These are phyloP conservation scores for Cystobasidium sp. DNA, from an alignment of 1,284 basidiomycete genomes.

Conservation along the genomic window DNA sequence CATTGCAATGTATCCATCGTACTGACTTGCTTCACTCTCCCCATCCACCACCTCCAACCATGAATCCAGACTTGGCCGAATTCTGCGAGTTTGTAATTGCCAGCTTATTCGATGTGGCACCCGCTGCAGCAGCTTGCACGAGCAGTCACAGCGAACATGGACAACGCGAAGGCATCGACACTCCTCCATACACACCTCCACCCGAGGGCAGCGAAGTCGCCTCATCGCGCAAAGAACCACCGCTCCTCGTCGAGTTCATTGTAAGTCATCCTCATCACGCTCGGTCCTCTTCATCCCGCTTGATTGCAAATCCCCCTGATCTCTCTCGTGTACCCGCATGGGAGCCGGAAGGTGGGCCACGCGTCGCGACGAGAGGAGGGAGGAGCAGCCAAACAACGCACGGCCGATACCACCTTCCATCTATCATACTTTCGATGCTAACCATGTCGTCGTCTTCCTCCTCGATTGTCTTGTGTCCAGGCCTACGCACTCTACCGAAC, in stretches of 20 bases:
- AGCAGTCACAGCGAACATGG: constrained; percentile 26
- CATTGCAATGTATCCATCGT: not conserved
- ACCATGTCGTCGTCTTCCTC: no score
- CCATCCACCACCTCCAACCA: not conserved
- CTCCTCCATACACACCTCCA: constrained; percentile 46
- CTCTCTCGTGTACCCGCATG: no score
- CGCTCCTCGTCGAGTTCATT: constrained; percentile 53
- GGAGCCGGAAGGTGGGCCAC: no score
- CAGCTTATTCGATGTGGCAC: constrained; percentile 47
- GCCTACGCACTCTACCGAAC: constrained; percentile 89
- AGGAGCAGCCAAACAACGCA: no score
- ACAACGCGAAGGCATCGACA: constrained; percentile 44
- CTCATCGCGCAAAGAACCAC: constrained; percentile 44
- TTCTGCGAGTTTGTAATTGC: constrained; percentile 53
- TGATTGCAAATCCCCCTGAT: no score
- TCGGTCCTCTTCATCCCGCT: no score
- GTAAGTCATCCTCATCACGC: constrained; percentile 46
- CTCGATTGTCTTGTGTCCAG: no score
- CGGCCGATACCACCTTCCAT: no score
- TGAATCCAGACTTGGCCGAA: constrained; percentile 49
- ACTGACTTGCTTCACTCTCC: constrained; percentile 13
- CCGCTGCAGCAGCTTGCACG: constrained; percentile 16
- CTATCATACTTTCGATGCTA: no score
- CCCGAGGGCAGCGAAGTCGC: not conserved
- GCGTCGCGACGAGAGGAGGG: no score